phyloP scores from a whole-genome alignment of 495 filamentous ascomycete genomes.

The Aspergillus diversus region DNA sequence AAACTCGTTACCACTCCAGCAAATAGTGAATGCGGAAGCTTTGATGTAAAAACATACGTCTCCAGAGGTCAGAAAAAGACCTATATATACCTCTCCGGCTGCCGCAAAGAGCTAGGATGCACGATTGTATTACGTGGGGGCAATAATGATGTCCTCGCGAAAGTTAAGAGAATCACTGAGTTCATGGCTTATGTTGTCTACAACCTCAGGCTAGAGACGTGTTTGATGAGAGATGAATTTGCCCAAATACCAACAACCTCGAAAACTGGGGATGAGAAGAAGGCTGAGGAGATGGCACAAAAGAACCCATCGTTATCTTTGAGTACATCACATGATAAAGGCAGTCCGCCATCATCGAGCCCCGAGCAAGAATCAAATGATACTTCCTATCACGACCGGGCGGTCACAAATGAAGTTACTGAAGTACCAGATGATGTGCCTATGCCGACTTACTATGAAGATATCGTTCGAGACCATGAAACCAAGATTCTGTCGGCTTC shows the following conservation, averaged over 20 bases:
- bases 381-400: conserved; percentile 22
- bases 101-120: conserved; percentile 89
- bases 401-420: conserved; percentile 46
- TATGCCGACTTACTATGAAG: conserved; percentile 88
- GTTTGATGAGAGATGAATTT: conserved; percentile 93
- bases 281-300: conserved; percentile 10
- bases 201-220: conserved; percentile 95
- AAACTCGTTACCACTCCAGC: conserved; percentile 85
- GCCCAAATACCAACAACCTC: conserved; percentile 77
- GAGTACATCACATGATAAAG: not conserved
- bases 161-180: conserved; percentile 92
- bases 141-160: conserved; percentile 65
- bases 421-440: conserved; percentile 81
- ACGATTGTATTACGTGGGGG: conserved; percentile 93
- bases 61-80: conserved; percentile 84
- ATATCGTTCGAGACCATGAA: conserved; percentile 89
- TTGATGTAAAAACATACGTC: conserved; percentile 94
- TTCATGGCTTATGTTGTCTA: conserved; percentile 99
- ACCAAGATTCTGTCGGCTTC: conserved; percentile 95
- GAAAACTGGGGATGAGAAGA: conserved; percentile 32
- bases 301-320: conserved; percentile 7
- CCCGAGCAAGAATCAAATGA: conserved; percentile 24
- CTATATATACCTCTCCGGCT: conserved; percentile 93
- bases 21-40: conserved; percentile 77
- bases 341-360: conserved; percentile 9